Percentiles rank a stretch among this genome's conserved stretches.
phyloP scores from a whole-genome alignment of 768 basidiomycete species.

The Ephemerocybe angulata region DNA sequence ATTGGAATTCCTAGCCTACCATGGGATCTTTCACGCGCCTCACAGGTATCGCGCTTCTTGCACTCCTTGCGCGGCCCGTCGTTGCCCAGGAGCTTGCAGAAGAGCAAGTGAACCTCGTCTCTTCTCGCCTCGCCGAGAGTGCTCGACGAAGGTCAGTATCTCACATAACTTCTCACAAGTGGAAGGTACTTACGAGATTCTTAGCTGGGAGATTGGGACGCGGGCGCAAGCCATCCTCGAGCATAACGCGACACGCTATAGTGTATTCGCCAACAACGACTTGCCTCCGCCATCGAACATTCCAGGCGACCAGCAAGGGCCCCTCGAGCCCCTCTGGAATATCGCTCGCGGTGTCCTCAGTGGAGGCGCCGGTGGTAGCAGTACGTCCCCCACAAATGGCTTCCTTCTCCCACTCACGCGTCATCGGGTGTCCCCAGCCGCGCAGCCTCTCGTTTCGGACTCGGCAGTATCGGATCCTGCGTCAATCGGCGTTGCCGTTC shows the following conservation, averaged over 20 bases:
- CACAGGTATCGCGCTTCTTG: background rate
- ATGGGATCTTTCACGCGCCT: background rate
- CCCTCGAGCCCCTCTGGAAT: conserved; percentile 51
- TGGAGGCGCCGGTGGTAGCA: background rate
- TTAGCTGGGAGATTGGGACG: conserved; percentile 54
- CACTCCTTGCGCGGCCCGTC: conserved; percentile 1
- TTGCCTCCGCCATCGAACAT: conserved; percentile 34
- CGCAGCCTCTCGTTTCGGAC: conserved; percentile 52
- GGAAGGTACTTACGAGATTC: background rate
- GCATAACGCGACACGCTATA: conserved; percentile 42
- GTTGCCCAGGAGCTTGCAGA: conserved; percentile 29
- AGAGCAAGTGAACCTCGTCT: conserved; percentile 30
- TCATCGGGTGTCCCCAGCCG: background rate
- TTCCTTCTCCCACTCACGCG: background rate
- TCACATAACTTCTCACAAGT: background rate
- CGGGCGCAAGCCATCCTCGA: conserved; percentile 47
- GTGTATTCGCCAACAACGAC: conserved; percentile 37
- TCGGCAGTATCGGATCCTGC: conserved; percentile 76
- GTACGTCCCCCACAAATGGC: background rate
- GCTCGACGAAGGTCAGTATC: conserved; percentile 34
- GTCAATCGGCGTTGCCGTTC: conserved; percentile 64
- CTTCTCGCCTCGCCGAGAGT: conserved; percentile 32
- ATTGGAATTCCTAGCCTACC: too few relatives aligned
- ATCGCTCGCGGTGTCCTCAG: conserved; percentile 44
- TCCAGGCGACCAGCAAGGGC: conserved; percentile 23